Evolutionary conservation across 2,329 filamentous ascomycete species (phyloP).

Genomic region (Alternaria tenuissima): DNA sequence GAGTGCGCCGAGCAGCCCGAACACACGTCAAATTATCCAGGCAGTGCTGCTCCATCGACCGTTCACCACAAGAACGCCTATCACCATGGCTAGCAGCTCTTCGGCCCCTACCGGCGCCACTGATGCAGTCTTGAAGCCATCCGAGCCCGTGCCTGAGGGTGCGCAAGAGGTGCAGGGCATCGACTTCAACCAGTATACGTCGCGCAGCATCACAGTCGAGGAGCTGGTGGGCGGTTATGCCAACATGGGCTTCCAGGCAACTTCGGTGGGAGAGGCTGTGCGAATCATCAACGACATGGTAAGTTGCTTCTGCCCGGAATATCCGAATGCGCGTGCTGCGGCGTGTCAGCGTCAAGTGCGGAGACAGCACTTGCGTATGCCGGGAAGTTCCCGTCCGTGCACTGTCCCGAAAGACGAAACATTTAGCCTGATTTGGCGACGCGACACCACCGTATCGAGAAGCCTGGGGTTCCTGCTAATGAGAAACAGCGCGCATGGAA

Average conservation of each 20-base stretch:
- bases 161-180: slow-evolving; percentile 87
- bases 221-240: slow-evolving; percentile 84
- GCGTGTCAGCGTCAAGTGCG: slow-evolving; percentile 24
- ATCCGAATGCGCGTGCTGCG: slow-evolving; percentile 18
- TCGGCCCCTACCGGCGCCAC: slow-evolving; percentile 61
- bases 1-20: slow-evolving; percentile 4
- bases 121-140: slow-evolving; percentile 84
- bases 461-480: slow-evolving; percentile 39
- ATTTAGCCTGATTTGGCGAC: slow-evolving; percentile 45
- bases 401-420: slow-evolving; percentile 30
- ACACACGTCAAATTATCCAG: not conserved
- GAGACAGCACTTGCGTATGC: slow-evolving; percentile 28
- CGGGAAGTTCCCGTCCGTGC: slow-evolving; percentile 34
- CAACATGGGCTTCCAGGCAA: slow-evolving; percentile 85
- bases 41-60: slow-evolving; percentile 4
- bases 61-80: not conserved
- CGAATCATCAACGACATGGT: slow-evolving; percentile 97
- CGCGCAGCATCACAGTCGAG: slow-evolving; percentile 80
- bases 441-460: slow-evolving; percentile 31
- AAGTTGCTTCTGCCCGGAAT: slow-evolving; percentile 32
- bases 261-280: slow-evolving; percentile 83
- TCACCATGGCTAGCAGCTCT: slow-evolving; percentile 19
- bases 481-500: slow-evolving; percentile 73
- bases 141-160: slow-evolving; percentile 79
- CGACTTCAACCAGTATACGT: slow-evolving; percentile 85